Evolutionary conservation across 2,329 filamentous ascomycete genomes (phyloP).

Genomic region (Ascochyta koolunga): DNA sequence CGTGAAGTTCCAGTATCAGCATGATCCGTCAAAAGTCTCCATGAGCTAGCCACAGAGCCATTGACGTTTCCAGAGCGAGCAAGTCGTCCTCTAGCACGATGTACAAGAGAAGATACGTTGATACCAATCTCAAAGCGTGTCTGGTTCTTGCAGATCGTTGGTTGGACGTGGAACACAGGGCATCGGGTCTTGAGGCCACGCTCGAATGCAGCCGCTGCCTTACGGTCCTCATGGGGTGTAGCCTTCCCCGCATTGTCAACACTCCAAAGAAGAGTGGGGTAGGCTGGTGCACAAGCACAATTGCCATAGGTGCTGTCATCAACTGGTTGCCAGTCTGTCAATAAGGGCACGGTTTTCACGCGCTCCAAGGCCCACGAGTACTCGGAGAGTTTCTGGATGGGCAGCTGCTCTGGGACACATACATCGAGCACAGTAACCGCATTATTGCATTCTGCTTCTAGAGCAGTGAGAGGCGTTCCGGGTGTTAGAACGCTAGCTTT

Average conservation of each 20-base stretch:
- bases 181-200: slow-evolving; percentile 57
- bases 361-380: slow-evolving; percentile 34
- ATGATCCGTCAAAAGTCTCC: slow-evolving; percentile 58
- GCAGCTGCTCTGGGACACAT: slow-evolving; percentile 8
- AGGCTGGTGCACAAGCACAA: slow-evolving; percentile 35
- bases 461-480: not conserved
- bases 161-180: slow-evolving; percentile 25
- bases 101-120: slow-evolving; percentile 51
- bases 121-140: slow-evolving; percentile 50
- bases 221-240: slow-evolving; percentile 44
- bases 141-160: slow-evolving; percentile 25
- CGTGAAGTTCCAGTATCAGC: slow-evolving; percentile 38
- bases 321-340: slow-evolving; percentile 30
- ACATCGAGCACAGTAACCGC: slow-evolving; percentile 30
- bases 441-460: slow-evolving; percentile 22
- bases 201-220: slow-evolving; percentile 59
- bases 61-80: not conserved
- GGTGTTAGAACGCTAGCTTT: slow-evolving; percentile 8
- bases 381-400: slow-evolving; percentile 6
- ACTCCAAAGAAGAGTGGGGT: slow-evolving; percentile 37
- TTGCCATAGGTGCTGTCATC: not conserved
- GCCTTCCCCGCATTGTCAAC: slow-evolving; percentile 24
- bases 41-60: slow-evolving; percentile 36
- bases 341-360: slow-evolving; percentile 20
- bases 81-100: slow-evolving; percentile 51